These are phyloP conservation scores for Chaetomium globosum DNA, from an alignment of 2,329 filamentous ascomycete genomes.

Conservation along the genomic window DNA sequence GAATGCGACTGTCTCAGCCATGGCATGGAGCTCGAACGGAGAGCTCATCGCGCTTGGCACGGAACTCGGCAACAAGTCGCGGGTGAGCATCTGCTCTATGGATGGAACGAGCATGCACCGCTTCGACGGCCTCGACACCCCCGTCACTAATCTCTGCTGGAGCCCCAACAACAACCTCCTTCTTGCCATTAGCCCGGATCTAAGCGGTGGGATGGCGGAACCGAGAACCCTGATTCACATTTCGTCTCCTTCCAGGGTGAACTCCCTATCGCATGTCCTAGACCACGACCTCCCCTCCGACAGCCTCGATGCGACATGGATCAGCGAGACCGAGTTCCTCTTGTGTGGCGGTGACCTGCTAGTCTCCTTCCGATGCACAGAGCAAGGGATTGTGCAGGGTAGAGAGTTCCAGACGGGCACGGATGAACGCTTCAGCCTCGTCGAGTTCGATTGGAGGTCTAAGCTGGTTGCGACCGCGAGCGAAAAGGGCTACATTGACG, in stretches of 20 bases:
- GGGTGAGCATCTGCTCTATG: conserved; percentile 58
- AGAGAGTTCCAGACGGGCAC: conserved; percentile 57
- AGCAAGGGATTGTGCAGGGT: conserved; percentile 50
- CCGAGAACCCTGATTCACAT: conserved; percentile 55
- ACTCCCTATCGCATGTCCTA: conserved; percentile 53
- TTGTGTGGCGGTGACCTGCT: conserved; percentile 61
- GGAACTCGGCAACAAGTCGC: conserved; percentile 56
- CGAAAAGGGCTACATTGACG: conserved; percentile 62
- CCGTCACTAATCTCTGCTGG: conserved; percentile 64
- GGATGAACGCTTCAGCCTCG: conserved; percentile 57
- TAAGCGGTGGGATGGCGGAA: conserved; percentile 46
- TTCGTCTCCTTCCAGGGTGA: conserved; percentile 50
- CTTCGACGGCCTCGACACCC: conserved; percentile 62
- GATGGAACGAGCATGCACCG: conserved; percentile 57
- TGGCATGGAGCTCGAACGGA: conserved; percentile 64
- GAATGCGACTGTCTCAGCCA: conserved; percentile 58
- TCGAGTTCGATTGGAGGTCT: conserved; percentile 59
- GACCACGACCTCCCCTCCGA: conserved; percentile 55
- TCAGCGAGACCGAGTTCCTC: conserved; percentile 59
- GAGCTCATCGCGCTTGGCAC: conserved; percentile 60
- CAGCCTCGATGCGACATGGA: conserved; percentile 63
- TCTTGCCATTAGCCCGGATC: conserved; percentile 59
- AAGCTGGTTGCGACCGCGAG: conserved; percentile 61
- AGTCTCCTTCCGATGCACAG: conserved; percentile 51
- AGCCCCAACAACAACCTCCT: conserved; percentile 59